These are phyloP conservation scores for Babesia ovata DNA, from an alignment of 169 alveolate species.

Conservation along the genomic window DNA sequence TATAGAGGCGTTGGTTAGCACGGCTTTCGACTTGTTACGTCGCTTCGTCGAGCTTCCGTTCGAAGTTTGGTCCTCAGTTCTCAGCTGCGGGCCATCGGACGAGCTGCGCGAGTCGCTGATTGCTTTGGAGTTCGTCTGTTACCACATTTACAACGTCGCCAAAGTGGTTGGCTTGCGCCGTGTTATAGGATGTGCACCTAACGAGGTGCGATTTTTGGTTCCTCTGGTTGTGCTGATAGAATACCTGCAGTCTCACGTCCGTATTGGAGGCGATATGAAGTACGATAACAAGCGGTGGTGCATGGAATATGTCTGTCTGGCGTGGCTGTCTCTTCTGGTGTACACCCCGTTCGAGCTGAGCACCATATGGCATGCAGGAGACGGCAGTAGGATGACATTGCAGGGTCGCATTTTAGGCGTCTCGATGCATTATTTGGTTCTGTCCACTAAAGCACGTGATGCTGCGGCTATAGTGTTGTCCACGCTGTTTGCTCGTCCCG, in stretches of 20 bases:
- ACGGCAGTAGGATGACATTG: slow-evolving; percentile 24
- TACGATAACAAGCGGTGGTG: slow-evolving; percentile 57
- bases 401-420: slow-evolving; percentile 16
- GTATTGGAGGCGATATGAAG: neutral
- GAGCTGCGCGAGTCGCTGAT: slow-evolving; percentile 7
- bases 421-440: slow-evolving; percentile 31
- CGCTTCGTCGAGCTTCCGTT: slow-evolving; percentile 5
- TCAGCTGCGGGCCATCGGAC: neutral
- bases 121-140: slow-evolving; percentile 39
- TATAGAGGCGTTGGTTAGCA: slow-evolving; percentile 34
- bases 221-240: slow-evolving; percentile 31
- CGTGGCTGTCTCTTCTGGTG: slow-evolving; percentile 56
- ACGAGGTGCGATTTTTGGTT: slow-evolving; percentile 40
- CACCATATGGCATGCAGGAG: slow-evolving; percentile 36
- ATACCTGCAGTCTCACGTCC: neutral
- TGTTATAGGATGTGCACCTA: slow-evolving; percentile 40
- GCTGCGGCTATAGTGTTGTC: slow-evolving; percentile 58
- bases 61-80: neutral
- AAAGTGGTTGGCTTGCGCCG: slow-evolving; percentile 55
- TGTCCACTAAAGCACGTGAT: slow-evolving; percentile 55
- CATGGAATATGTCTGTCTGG: slow-evolving; percentile 43
- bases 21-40: slow-evolving; percentile 17
- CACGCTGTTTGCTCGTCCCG: slow-evolving; percentile 40
- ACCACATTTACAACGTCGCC: slow-evolving; percentile 48
- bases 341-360: slow-evolving; percentile 53